Base-by-base conservation (phyloP, 179 eudicot species). In the Corrigiola litoralis region DNA sequence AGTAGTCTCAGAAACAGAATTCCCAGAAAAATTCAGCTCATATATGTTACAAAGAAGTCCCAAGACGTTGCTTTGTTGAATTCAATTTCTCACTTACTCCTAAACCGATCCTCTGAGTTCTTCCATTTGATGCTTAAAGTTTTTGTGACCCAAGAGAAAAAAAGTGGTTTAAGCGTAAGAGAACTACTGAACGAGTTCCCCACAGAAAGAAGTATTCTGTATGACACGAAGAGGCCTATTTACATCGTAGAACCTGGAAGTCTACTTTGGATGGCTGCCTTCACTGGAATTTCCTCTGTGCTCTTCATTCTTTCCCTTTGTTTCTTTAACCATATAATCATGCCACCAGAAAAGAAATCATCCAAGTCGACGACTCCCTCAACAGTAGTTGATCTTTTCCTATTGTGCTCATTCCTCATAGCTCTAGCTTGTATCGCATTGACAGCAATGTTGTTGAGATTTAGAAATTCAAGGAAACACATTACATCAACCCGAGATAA, bases 61-160 rank as follows among this genome's bases (percentile, higher is more conserved):
- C 78, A 80, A 69, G 81, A 82, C 55, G 25, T 84, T 29, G 74
- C 82, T 65, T 50, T 89, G 24, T 63, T 89, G 24, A 63, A 72
- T 50, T 76, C 89, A 6, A 67, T 92, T 56, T 71, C 85, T 18
- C 77, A 82, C 60, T 59, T 80, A 46, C 52, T 89, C 50, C 58
- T 61, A 10, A 75, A 72, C 27, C 75, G 75, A 18, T 52, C 48
- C 11, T 47, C 66, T 7, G 70, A 82, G 48, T 58, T 75, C 24
- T 51, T 52, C 51, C 69, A 67, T 34, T 37, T 84, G 27, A 82
- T 87, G 60, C 48, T 92, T n/a, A 79, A 65, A 60, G 72, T 84
- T 14, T 89, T 73, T 74, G 86, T 92, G 53, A 92, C 96, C 51
- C 92, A 70, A 71, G 95, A 87, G 63, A 58, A 74, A 28, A 81